Percentiles rank a stretch among this genome's conserved stretches.
Conservation (phyloP, 352 stramenopile species). For the Phytophthora colocasiae region DNA sequence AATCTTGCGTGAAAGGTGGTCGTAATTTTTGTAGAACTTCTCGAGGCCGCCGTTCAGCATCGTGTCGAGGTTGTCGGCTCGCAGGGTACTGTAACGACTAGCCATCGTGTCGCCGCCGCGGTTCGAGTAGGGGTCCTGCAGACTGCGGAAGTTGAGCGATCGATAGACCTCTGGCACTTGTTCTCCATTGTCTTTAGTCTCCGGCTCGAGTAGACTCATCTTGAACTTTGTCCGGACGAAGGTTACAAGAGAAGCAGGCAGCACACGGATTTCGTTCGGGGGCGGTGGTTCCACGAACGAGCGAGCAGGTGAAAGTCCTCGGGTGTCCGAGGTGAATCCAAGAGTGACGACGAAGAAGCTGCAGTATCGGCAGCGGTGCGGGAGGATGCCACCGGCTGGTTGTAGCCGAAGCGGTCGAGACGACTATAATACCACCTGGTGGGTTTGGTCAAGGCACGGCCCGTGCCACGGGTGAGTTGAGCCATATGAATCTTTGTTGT, state of each 20-base stretch:
- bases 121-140: constrained; percentile 75
- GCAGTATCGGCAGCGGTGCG: not conserved
- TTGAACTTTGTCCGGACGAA: not conserved
- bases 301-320: not conserved
- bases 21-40: constrained; percentile 87
- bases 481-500: too few species aligned
- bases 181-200: not conserved
- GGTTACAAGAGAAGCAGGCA: not conserved
- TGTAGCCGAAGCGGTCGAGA: too few species aligned
- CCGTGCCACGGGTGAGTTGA: too few species aligned
- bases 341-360: not conserved
- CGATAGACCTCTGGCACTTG: constrained; percentile 50
- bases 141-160: constrained; percentile 69
- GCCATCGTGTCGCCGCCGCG: constrained; percentile 38
- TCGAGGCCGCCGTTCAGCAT: constrained; percentile 76
- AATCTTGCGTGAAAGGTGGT: constrained; percentile 73
- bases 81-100: constrained; percentile 52
- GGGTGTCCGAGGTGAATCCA: not conserved
- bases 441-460: too few species aligned
- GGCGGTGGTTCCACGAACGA: not conserved
- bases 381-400: too few species aligned
- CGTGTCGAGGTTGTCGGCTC: constrained; percentile 71
- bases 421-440: too few species aligned
- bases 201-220: not conserved
- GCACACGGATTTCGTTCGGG: not conserved